A percentile compares a stretch with the other conserved stretches of the same genome.
Conservation (phyloP, 2,329 filamentous ascomycete species). For the Diaporthe destruens region DNA sequence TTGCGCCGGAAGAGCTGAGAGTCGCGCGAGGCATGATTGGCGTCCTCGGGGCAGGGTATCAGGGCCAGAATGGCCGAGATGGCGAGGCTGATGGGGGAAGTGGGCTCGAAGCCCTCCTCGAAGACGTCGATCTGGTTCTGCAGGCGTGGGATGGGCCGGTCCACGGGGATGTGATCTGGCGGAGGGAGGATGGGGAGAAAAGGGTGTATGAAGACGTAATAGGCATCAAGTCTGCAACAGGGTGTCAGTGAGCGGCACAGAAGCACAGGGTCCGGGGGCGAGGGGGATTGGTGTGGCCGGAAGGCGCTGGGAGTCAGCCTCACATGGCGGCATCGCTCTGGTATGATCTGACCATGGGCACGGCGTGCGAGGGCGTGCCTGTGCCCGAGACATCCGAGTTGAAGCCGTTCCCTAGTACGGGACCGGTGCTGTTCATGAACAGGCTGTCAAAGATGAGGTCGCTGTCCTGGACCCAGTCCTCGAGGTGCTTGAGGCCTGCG, state of each 20-base stretch:
- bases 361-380: constrained; percentile 15
- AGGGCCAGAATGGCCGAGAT: constrained; percentile 44
- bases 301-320: constrained; percentile 44
- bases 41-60: constrained; percentile 49
- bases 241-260: no score
- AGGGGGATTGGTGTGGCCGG: not conserved
- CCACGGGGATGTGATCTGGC: constrained; percentile 51
- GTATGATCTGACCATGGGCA: constrained; percentile 57
- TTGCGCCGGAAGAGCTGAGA: constrained; percentile 59
- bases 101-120: constrained; percentile 37
- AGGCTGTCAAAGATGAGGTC: constrained; percentile 62
- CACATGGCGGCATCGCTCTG: constrained; percentile 57
- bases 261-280: no score
- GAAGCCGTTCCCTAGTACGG: constrained; percentile 17
- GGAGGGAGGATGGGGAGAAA: constrained; percentile 64
- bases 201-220: constrained; percentile 65
- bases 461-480: constrained; percentile 60
- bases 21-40: constrained; percentile 52
- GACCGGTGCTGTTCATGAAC: constrained; percentile 47
- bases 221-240: constrained; percentile 56
- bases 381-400: constrained; percentile 26
- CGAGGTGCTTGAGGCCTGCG: constrained; percentile 60
- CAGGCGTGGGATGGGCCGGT: constrained; percentile 51
- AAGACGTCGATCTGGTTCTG: constrained; percentile 50
- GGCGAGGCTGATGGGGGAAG: constrained; percentile 43